Evolutionary conservation across 352 stramenopile genomes (phyloP), one percentile per base, ranked within the genome.

Genomic region (Phytopythium kandeliae): DNA sequence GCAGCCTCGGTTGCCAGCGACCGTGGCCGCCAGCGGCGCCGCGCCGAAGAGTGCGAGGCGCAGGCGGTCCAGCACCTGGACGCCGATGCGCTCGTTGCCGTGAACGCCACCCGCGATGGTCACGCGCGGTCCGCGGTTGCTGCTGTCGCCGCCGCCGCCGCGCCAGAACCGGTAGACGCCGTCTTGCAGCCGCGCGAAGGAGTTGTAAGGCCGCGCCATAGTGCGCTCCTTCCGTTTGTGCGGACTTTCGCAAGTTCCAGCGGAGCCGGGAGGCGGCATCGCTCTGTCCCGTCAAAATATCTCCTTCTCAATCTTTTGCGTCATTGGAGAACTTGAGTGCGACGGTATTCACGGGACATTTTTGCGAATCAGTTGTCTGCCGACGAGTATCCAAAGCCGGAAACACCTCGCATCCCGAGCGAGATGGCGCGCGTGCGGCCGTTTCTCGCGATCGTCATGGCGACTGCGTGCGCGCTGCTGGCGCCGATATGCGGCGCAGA

Each of bases 41-140:
- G 45, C 54, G 17, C 60, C 36, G 16, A 86, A 53, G 44, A 86
- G 47, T 51, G 63, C 67, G 25, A 78, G 63, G 7, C 70, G 73
- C 58, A 89, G 67, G 28, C 54, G 46, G 52, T 92, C 77, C 28
- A 89, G 58, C 38, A 89, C 74, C 24, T 68, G 52, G 15, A 82
- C 70, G 40, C 77, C 79, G 52, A 86, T 86, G 49, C 74, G 71
- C 59, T 89, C 75, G 63, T 92, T 92, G 54, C 80, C 78, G 43
- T 89, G 80, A 26, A 92, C 76, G 40, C 75, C 75, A 28, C 78
- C 78, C 25, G 86, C 51, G 36, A 89, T 53, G 24, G 70, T 80
- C 59, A 92, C 81, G 57, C 64, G 67, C n/a, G 15, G 13, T 13
- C 7, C 31, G 22, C 25, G 26, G 17, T 54, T 51, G 24, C 31